Percentiles rank a stretch among this genome's conserved stretches.
phyloP scores from a whole-genome alignment of 2,329 filamentous ascomycete genomes.

The Beauveria sp. region DNA sequence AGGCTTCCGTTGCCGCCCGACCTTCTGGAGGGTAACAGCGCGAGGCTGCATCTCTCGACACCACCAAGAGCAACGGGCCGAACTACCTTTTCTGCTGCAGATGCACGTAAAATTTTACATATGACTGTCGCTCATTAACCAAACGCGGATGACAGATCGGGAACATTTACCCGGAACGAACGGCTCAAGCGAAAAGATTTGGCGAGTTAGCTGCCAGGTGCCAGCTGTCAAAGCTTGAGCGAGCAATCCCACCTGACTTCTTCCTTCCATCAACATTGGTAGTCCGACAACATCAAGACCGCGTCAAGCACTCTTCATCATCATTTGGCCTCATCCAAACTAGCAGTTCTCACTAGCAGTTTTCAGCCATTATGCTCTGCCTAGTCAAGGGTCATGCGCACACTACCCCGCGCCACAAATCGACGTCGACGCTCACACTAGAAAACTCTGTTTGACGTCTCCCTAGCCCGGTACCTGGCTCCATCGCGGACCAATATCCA shows the following conservation, averaged over 20 bases:
- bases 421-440: background rate
- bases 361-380: background rate
- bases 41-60: background rate
- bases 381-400: background rate
- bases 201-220: background rate
- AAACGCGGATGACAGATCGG: background rate
- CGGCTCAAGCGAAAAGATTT: background rate
- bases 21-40: background rate
- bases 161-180: background rate
- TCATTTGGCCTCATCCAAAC: background rate
- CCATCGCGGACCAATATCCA: constrained; percentile 6
- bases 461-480: background rate
- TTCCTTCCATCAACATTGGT: background rate
- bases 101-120: background rate
- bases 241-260: background rate
- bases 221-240: background rate
- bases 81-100: background rate
- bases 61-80: background rate
- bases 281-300: background rate
- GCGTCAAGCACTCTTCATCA: background rate
- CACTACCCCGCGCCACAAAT: background rate
- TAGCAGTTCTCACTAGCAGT: background rate
- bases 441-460: constrained; percentile 9
- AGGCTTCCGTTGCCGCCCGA: background rate
- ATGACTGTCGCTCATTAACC: background rate